These are phyloP conservation scores for Penicillium ucsense DNA, from an alignment of 495 filamentous ascomycete genomes.

Conservation along the genomic window DNA sequence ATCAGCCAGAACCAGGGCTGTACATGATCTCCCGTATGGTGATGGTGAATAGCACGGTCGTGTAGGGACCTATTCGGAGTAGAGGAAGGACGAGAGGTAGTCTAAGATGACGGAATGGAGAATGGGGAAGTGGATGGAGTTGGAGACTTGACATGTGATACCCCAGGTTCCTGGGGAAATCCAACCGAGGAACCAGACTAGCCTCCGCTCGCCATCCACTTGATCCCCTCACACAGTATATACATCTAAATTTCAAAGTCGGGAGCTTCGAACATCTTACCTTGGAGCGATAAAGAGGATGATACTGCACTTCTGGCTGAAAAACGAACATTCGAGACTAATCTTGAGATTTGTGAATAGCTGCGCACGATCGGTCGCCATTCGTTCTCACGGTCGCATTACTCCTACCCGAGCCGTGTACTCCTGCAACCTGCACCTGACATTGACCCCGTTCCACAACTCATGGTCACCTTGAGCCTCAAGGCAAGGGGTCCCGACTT, in stretches of 20 bases:
- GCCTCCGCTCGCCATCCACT: neutral
- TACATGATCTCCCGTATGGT: constrained; percentile 19
- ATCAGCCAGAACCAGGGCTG: constrained; percentile 23
- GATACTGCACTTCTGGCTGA: neutral
- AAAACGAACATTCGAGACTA: too few species aligned
- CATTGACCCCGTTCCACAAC: constrained; percentile 18
- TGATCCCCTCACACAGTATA: neutral
- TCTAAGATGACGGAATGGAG: constrained; percentile 7
- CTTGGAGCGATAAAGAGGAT: neutral
- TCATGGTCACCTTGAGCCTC: constrained; percentile 5
- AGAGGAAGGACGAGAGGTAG: constrained; percentile 2
- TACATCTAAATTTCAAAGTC: neutral
- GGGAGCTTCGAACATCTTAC: too few species aligned
- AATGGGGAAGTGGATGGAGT: too few species aligned
- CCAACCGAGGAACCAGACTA: constrained; percentile 11
- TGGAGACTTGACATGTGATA: constrained; percentile 20
- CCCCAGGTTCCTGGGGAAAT: constrained; percentile 20
- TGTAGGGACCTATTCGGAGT: neutral
- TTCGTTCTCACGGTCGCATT: neutral
- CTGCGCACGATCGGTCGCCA: too few species aligned
- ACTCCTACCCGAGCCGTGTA: constrained; percentile 3
- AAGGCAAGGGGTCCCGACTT: constrained; percentile 23
- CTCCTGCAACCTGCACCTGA: constrained; percentile 3
- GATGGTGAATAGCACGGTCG: neutral
- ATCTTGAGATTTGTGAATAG: too few species aligned